These are phyloP conservation scores for Rosa persica DNA, from an alignment of 306 rosid species.

Conservation along the genomic window DNA sequence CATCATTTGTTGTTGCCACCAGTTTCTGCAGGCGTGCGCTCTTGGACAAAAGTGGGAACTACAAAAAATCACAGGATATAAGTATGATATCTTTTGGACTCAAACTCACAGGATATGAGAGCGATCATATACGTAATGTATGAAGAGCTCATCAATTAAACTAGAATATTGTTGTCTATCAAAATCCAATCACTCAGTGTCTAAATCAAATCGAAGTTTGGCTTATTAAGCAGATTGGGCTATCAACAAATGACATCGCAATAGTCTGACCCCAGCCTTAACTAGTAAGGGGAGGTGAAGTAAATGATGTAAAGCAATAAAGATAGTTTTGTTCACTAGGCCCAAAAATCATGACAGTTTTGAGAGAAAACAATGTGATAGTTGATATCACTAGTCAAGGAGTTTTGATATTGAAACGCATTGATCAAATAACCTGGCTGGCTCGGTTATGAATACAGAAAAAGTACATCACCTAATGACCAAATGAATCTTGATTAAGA, in stretches of 20 bases:
- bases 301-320: neutral
- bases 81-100: neutral
- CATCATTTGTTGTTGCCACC: constrained; percentile 52
- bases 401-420: neutral
- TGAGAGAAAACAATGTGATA: constrained; percentile 3
- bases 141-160: neutral
- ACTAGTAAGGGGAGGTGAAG: neutral
- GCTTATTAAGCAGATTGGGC: neutral
- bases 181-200: neutral
- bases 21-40: constrained; percentile 79
- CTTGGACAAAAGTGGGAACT: constrained; percentile 96
- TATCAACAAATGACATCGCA: neutral
- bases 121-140: neutral
- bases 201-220: constrained; percentile 1
- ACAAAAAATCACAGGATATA: constrained; percentile 24
- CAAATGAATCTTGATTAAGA: constrained; percentile 21
- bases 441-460: neutral
- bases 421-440: neutral
- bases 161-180: neutral
- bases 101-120: neutral
- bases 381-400: neutral
- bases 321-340: neutral
- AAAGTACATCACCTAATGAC: neutral
- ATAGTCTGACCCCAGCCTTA: constrained; percentile 3
- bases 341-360: neutral